These are phyloP conservation scores for Rhynchosporium graminicola DNA, from an alignment of 2,329 filamentous ascomycete species.

Conservation along the genomic window DNA sequence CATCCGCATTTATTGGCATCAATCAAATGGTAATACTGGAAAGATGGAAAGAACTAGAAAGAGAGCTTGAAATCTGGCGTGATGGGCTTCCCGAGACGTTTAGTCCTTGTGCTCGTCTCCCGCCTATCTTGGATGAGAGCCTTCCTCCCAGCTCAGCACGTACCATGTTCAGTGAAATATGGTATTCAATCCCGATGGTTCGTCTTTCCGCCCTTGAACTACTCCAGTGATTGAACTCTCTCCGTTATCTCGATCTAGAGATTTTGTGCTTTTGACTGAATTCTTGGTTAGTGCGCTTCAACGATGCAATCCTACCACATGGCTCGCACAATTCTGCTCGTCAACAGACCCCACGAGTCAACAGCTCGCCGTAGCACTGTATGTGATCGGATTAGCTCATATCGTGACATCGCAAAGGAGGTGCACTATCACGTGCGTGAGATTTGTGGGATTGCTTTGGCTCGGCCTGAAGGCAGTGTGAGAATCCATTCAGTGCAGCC, in stretches of 20 bases:
- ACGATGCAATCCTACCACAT: slow-evolving; percentile 68
- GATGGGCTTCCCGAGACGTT: slow-evolving; percentile 61
- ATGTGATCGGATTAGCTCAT: slow-evolving; percentile 55
- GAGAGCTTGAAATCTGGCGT: slow-evolving; percentile 60
- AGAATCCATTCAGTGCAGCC: slow-evolving; percentile 60
- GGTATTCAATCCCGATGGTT: slow-evolving; percentile 60
- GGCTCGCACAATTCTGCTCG: slow-evolving; percentile 59
- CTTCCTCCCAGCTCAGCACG: slow-evolving; percentile 32
- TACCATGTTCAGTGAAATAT: slow-evolving; percentile 55
- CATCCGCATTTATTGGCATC: slow-evolving; percentile 45
- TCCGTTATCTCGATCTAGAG: no score
- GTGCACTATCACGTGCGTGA: slow-evolving; percentile 59
- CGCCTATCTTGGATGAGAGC: slow-evolving; percentile 38
- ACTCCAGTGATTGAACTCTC: no score
- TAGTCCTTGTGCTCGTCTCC: slow-evolving; percentile 54
- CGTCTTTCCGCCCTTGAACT: no score
- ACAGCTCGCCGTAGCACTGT: slow-evolving; percentile 54
- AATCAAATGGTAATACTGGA: slow-evolving; percentile 51
- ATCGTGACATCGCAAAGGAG: slow-evolving; percentile 56
- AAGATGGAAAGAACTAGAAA: slow-evolving; percentile 56
- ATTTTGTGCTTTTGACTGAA: no score
- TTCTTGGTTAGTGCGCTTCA: no score
- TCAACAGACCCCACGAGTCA: slow-evolving; percentile 60
- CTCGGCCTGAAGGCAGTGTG: slow-evolving; percentile 55
- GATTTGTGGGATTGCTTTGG: slow-evolving; percentile 61